Evolutionary conservation across 2,329 filamentous ascomycete genomes (phyloP).

Genomic region (Beauveria caledonica): DNA sequence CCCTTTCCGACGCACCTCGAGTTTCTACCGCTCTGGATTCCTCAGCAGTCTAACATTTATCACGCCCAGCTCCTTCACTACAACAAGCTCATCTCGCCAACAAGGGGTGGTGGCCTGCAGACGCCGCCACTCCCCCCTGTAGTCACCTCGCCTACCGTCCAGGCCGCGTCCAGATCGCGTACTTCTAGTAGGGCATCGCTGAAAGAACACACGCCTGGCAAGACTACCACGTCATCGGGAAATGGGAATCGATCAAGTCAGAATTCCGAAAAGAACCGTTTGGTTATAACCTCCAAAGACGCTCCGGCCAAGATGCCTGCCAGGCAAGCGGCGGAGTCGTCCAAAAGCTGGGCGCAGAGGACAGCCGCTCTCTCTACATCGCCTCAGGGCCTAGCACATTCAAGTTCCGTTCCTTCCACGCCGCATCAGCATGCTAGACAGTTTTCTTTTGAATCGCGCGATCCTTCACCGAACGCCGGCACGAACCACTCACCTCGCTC

Average conservation of each 20-base stretch:
- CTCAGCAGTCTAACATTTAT: conserved; percentile 50
- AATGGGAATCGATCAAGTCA: conserved; percentile 57
- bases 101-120: conserved; percentile 48
- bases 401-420: conserved; percentile 87
- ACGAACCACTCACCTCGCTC: conserved; percentile 82
- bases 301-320: conserved; percentile 40
- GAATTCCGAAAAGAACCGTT: conserved; percentile 51
- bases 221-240: conserved; percentile 44
- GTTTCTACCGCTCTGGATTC: conserved; percentile 48
- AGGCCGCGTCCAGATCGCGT: conserved; percentile 48
- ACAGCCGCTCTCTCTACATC: conserved; percentile 21
- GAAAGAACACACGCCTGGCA: conserved; percentile 40
- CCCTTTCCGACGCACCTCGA: conserved; percentile 38
- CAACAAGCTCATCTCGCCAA: conserved; percentile 55
- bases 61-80: conserved; percentile 57
- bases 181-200: conserved; percentile 53
- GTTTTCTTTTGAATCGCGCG: conserved; percentile 68
- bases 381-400: conserved; percentile 42
- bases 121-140: conserved; percentile 46
- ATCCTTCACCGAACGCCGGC: conserved; percentile 69
- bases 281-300: conserved; percentile 54
- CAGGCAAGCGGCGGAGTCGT: conserved; percentile 29
- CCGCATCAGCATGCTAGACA: conserved; percentile 82
- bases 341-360: conserved; percentile 24
- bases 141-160: conserved; percentile 47